Conservation (phyloP, 2,329 filamentous ascomycete species). For the Eutypa lata region DNA sequence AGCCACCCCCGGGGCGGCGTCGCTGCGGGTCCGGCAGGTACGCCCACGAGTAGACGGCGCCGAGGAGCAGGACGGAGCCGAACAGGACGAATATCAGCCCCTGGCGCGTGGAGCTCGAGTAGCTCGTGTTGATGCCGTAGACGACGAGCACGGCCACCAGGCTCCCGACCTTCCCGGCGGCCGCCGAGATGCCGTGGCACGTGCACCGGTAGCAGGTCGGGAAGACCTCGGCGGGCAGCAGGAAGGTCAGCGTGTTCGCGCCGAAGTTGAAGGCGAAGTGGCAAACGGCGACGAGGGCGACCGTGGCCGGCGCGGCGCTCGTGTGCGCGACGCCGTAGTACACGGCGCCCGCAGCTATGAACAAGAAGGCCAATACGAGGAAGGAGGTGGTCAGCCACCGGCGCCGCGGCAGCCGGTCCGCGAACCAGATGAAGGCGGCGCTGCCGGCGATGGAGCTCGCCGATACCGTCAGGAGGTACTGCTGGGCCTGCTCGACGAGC, state of each 20-base stretch:
- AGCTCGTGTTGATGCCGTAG: slow-evolving; percentile 45
- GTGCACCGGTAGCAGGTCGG: slow-evolving; percentile 61
- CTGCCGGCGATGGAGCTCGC: slow-evolving; percentile 49
- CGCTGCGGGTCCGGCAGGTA: slow-evolving; percentile 49
- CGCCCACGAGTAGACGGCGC: slow-evolving; percentile 49
- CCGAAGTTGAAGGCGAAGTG: slow-evolving; percentile 57
- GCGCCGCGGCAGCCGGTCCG: slow-evolving; percentile 45
- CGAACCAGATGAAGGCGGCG: slow-evolving; percentile 44
- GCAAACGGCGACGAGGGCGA: slow-evolving; percentile 49
- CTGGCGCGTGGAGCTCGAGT: slow-evolving; percentile 35
- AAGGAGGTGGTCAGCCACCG: slow-evolving; percentile 50
- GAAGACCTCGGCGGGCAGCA: slow-evolving; percentile 63
- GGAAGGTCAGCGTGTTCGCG: slow-evolving; percentile 61
- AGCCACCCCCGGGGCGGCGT: slow-evolving; percentile 30
- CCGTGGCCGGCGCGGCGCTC: slow-evolving; percentile 29
- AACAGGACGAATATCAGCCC: slow-evolving; percentile 50
- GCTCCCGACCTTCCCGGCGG: slow-evolving; percentile 53
- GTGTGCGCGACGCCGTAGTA: slow-evolving; percentile 46
- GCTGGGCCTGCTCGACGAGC: slow-evolving; percentile 49
- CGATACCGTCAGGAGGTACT: slow-evolving; percentile 51
- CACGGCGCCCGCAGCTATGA: slow-evolving; percentile 47
- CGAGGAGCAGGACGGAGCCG: slow-evolving; percentile 45
- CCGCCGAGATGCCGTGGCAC: slow-evolving; percentile 60
- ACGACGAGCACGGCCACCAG: slow-evolving; percentile 11
- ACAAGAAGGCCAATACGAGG: slow-evolving; percentile 41